Percentiles rank a stretch among this genome's conserved stretches.
Conservation (phyloP, 495 filamentous ascomycete species). For the Aspergillus cavernicola region DNA sequence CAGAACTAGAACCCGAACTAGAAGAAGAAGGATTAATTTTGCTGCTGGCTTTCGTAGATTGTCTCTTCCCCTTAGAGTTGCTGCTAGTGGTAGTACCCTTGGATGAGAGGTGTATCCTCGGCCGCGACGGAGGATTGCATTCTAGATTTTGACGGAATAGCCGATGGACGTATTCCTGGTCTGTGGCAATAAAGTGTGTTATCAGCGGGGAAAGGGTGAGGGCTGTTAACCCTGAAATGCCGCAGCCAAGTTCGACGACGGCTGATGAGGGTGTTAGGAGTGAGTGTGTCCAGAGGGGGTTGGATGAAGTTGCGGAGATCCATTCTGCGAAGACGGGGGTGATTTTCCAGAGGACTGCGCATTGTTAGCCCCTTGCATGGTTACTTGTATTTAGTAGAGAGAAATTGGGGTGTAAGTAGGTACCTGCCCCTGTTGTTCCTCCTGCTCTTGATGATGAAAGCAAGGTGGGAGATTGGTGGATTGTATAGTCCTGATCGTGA, state of each 20-base stretch:
- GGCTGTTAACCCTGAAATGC: constrained; percentile 74
- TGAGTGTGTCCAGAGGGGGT: constrained; percentile 58
- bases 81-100: background rate
- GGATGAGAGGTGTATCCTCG: background rate
- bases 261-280: constrained; percentile 52
- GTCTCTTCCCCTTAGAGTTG: constrained; percentile 20
- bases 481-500: constrained; percentile 64
- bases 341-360: constrained; percentile 81
- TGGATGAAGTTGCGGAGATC: constrained; percentile 56
- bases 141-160: constrained; percentile 71
- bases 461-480: constrained; percentile 81
- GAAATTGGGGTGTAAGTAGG: constrained; percentile 19
- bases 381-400: too few species aligned
- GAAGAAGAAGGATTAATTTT: too few species aligned
- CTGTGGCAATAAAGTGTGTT: constrained; percentile 70
- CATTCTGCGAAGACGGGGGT: constrained; percentile 83
- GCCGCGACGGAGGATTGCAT: constrained; percentile 47
- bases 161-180: constrained; percentile 80
- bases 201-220: constrained; percentile 60
- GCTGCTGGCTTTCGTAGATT: background rate
- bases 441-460: constrained; percentile 71
- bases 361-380: too few species aligned
- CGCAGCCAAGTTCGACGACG: constrained; percentile 82
- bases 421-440: constrained; percentile 90
- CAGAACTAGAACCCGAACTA: too few species aligned